Base-by-base conservation (phyloP, 208 protist species). In the Leishmania guyanensis region DNA sequence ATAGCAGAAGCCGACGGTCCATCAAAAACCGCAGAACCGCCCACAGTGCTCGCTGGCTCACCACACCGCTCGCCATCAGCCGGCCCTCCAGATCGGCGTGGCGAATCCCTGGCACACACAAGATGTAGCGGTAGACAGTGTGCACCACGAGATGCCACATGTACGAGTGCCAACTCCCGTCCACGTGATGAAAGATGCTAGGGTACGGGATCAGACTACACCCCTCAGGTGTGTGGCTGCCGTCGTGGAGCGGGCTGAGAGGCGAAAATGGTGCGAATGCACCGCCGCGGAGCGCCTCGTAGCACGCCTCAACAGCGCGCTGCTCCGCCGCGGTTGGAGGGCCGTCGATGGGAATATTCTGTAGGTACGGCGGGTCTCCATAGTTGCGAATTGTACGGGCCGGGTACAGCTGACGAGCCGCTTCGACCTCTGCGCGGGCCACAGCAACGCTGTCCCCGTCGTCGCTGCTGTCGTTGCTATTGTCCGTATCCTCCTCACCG, bases 131-230 rank as follows among this genome's bases (percentile, higher is more conserved):
- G 77, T 93, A 95, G 26, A 94, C 79, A 29, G 83, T 71, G 46
- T 87, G 84, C 29, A 96, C 82, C 66, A 94, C 89, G 29, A 84
- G 79, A 50, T 88, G 77, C 94, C 94, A 97, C 68, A 96, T 86
- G 89, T 91, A 96, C 43, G 77, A 75, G 75, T 97, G 91, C 53
- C 96, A 93, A 2, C 90, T 84, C 46, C 94, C 94, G 78, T 97
- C 92, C 20, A 95, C 89, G 74, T 97, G 94, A 68, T 94, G 91
- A 69, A 97, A 97, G 71, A 95, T 88, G 77, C 92, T 96, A 29
- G 94, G 94, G 82, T 94, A 97, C 6, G 83, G 46, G 3, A 89
- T 62, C 39, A 43, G 58, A 36, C 56, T 71, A 48, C 36, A 74
- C 20, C 53, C 58, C 10, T 36, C 62, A 43, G 51, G 58, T 54